Conservation (phyloP, 2,329 filamentous ascomycete genomes). For the Diplodia seriata region DNA sequence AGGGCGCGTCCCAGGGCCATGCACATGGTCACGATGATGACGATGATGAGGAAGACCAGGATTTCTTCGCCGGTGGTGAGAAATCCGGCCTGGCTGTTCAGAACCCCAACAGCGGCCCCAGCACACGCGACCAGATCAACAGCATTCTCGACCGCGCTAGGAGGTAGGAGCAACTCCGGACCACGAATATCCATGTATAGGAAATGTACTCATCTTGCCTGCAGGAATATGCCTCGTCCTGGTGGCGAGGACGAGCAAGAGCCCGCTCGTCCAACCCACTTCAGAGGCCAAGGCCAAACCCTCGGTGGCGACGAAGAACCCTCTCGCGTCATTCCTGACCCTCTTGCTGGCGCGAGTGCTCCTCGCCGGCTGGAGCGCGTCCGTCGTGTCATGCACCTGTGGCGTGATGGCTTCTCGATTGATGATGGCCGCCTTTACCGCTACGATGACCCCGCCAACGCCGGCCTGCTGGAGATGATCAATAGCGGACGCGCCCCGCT, state of each 20-base stretch:
- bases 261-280: constrained; percentile 59
- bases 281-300: constrained; percentile 75
- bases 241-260: constrained; percentile 60
- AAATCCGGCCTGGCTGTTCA: constrained; percentile 78
- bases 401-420: constrained; percentile 84
- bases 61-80: constrained; percentile 84
- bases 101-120: constrained; percentile 61
- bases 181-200: constrained; percentile 2
- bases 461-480: constrained; percentile 75
- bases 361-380: constrained; percentile 59
- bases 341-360: constrained; percentile 48
- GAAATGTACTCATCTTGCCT: constrained; percentile 37
- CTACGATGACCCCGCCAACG: constrained; percentile 80
- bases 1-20: constrained; percentile 47
- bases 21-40: constrained; percentile 62
- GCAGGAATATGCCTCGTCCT: constrained; percentile 67
- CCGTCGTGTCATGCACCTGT: constrained; percentile 76
- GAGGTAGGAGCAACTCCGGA: constrained; percentile 45
- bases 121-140: constrained; percentile 54
- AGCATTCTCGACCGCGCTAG: constrained; percentile 58
- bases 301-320: constrained; percentile 79
- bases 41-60: constrained; percentile 66
- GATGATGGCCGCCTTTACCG: constrained; percentile 79
- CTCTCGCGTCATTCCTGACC: constrained; percentile 72
- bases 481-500: constrained; percentile 77